phyloP scores from a whole-genome alignment of 306 rosid genomes.

The Aeschynomene evenia region DNA sequence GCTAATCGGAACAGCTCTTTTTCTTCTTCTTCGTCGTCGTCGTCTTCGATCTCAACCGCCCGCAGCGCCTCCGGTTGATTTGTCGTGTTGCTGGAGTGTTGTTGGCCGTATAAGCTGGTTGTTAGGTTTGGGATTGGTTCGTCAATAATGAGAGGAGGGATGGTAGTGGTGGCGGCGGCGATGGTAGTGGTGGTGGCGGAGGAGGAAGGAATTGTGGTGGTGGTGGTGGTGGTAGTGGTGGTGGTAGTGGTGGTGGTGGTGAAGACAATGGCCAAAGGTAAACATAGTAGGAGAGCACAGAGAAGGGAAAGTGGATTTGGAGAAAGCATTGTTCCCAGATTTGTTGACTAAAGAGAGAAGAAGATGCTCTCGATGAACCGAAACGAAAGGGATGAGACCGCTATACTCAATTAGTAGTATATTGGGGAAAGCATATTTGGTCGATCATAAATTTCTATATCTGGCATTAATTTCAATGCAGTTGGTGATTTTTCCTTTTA shows the following conservation, averaged over 20 bases:
- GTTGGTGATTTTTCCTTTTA: background rate
- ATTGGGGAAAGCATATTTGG: too few species aligned
- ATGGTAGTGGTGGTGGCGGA: background rate
- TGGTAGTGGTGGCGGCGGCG: background rate
- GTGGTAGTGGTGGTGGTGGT: constrained; percentile 37
- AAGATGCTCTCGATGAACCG: too few species aligned
- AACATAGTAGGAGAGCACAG: constrained; percentile 56
- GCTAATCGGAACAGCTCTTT: constrained; percentile 37
- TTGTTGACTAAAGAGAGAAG: background rate
- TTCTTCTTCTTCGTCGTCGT: constrained; percentile 22
- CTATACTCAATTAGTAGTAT: too few species aligned
- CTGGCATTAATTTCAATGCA: too few species aligned
- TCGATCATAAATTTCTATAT: too few species aligned
- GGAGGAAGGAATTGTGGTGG: background rate
- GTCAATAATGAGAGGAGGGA: background rate
- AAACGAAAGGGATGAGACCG: too few species aligned
- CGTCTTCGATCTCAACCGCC: background rate
- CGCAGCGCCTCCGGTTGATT: background rate
- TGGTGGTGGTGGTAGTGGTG: background rate
- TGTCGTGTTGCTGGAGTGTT: background rate
- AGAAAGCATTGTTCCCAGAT: constrained; percentile 40
- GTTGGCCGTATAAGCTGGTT: background rate
- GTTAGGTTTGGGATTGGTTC: background rate
- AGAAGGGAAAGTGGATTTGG: constrained; percentile 54
- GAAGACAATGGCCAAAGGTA: constrained; percentile 59